Evolutionary conservation across 1,284 basidiomycete genomes (phyloP), one percentile per base, ranked within the genome.

Genomic region (Ceraceosorus bombacis): DNA sequence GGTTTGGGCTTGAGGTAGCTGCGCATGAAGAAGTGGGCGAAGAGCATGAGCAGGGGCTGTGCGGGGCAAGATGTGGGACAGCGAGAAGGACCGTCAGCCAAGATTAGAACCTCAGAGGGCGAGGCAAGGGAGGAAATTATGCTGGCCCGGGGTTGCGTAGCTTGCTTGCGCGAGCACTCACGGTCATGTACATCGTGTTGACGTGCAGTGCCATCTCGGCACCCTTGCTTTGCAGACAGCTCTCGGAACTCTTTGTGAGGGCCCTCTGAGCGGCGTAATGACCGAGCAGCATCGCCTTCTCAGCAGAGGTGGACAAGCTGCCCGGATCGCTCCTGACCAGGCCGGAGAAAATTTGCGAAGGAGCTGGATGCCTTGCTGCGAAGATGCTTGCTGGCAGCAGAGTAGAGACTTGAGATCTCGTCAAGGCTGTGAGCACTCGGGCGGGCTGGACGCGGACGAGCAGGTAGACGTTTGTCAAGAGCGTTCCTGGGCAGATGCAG

Each of bases 381-480:
- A 57, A 57, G 49, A 57, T 39, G 27, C 13, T 12, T n/a, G 55
- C 7, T 9, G 58, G 56, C 40, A 54, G 51, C 27, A 40, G 6
- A 40, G 48, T 17, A 5, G 46, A 41, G 49, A 65, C 61, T 6
- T 41, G 46, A 51, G 57, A 55, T 36, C 56, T 27, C 46, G 58
- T 55, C 53, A 61, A 61, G n/a, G 58, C 62, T 6, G 53, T 48
- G 40, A 55, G 56, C 38, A 73, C 65, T 1, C 17, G 43, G 8
- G 40, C 5, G 0, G 71, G 67, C 13, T 65, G 12, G 49, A 72
- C 60, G 9, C 53, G 36, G 51, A 56, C 61, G 58, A 70, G 43
- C n/a, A 70, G 66, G 41, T 69, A 72, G 52, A 72, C 60, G 53
- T 73, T 73, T 9, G 70, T 70, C 48, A 73, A 58, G 49, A 73